Base-by-base conservation (phyloP, 129 eudicot genomes). In the Deinandra increscens region DNA sequence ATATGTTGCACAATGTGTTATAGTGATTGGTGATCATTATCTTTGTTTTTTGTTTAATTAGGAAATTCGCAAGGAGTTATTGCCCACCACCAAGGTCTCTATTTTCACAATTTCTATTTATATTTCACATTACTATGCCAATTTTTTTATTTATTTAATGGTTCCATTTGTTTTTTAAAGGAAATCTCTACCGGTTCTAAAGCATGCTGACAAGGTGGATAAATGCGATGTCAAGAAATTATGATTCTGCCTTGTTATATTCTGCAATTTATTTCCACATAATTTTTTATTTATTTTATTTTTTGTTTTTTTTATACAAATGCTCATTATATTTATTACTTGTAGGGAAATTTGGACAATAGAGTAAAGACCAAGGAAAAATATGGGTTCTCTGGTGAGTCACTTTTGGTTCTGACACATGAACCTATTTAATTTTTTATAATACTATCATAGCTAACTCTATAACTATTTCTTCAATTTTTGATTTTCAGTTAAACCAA, bases 181-280 rank as follows among this genome's bases (percentile, higher is more conserved):
- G 91, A 86, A 74, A 58, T 89, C 98, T 23, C 64, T 89, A 11
- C 98, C 98, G 6, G 82, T 78, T 53, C 29, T 75, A 73, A 86
- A 70, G 80, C 70, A 74, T 50, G 85, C 38, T 76, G 81, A 75
- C 72, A 59, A 33, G 64, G 41, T 2, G 12, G 43, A 59, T 19
- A 59, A 31, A 59, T 14, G 20, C n/a, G 65, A 33, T 34, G 33
- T 14, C 65, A 59, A 59, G 65, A 59, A 59, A 59, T 42, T 59
- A 59, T 33, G 65, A 34, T 31, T 31, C 19, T 7, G 4, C 33
- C 33, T 7, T 59, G 12, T 34, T 59, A 31, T 59, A 17, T 7
- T n/a, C 7, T 59, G 11, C 42, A 7, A 14, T 36, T 22, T 26
- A 11, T 33, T 59, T 59, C 12, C 62, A 61, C 31, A 5, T 46